Evolutionary conservation across 176 grass and related monocot species (phyloP), one percentile per base, ranked within the genome.

Genomic region (Aechmea fasciata): DNA sequence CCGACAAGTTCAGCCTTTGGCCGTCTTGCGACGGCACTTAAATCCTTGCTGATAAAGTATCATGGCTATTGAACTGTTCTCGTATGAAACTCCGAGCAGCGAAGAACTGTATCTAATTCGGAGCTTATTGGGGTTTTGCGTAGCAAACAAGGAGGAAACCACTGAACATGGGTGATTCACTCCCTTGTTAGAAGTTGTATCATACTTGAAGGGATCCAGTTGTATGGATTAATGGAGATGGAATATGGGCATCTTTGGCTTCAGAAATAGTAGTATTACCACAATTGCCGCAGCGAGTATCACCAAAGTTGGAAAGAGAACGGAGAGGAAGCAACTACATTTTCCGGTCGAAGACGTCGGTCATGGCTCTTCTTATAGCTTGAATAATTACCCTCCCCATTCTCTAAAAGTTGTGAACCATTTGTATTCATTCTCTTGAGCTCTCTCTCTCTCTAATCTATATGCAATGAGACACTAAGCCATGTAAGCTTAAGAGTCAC

Each of bases 161-260:
- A 92, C 89, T 28, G 85, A 62, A 54, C 83, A 97, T 28, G 77
- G 69, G 28, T 26, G 55, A 66, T 92, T 83, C 53, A 9, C 61
- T 26, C 70, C 63, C 13, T 64, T 63, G 50, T 76, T 51, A 52
- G 54, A 54, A 69, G 75, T 85, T 24, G 22, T 19, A 72, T 53
- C 81, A 68, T 10, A 54, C 52, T 63, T 25, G 7, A 67, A 25
- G 26, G 71, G 84, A 54, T 84, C 86, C 48, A 97, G 72, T 23
- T 92, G 86, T 64, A 92, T 51, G 57, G 84, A n/a, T n/a, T n/a
- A 77, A 55, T 92, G 83, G 52, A 90, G 77, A 79, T 57, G 65
- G 83, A 97, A 90, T n/a, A 52, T 65, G 15, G 93, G 93, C 82
- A 84, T 97, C 80, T 75, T 83, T 9, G 90, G 82, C 78, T 83